Evolutionary conservation across 2,329 filamentous ascomycete genomes (phyloP).

Genomic region (Fusarium xyrophilum): DNA sequence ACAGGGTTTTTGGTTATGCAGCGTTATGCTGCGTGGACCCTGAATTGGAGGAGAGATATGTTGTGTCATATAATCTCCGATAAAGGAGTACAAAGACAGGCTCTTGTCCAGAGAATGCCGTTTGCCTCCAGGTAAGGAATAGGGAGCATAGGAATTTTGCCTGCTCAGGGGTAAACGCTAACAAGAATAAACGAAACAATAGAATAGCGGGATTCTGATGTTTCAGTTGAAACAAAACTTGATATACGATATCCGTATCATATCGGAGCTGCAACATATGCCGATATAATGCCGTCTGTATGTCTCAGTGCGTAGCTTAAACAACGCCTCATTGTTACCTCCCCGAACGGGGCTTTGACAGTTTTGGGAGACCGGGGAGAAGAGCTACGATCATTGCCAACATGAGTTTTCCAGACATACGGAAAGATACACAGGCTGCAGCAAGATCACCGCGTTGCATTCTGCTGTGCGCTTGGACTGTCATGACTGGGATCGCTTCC

Average conservation of each 20-base stretch:
- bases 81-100: slow-evolving; percentile 37
- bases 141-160: not conserved
- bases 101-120: too few species aligned
- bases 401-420: slow-evolving; percentile 48
- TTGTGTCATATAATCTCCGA: slow-evolving; percentile 46
- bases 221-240: not conserved
- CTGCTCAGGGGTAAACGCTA: not conserved
- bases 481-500: not conserved
- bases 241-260: not conserved
- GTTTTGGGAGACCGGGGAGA: slow-evolving; percentile 65
- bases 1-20: slow-evolving; percentile 22
- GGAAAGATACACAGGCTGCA: slow-evolving; percentile 66
- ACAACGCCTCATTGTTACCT: slow-evolving; percentile 63
- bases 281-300: not conserved
- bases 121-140: not conserved
- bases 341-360: slow-evolving; percentile 53
- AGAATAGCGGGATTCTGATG: not conserved
- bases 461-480: slow-evolving; percentile 61
- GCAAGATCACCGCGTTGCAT: slow-evolving; percentile 71
- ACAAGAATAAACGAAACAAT: not conserved
- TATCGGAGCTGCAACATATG: not conserved
- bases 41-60: slow-evolving; percentile 53
- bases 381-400: not conserved
- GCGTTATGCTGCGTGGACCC: slow-evolving; percentile 44
- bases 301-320: slow-evolving; percentile 59